Evolutionary conservation across 129 eudicot species (phyloP), one percentile per base, ranked within the genome.

Genomic region (Flaveria sonorensis): DNA sequence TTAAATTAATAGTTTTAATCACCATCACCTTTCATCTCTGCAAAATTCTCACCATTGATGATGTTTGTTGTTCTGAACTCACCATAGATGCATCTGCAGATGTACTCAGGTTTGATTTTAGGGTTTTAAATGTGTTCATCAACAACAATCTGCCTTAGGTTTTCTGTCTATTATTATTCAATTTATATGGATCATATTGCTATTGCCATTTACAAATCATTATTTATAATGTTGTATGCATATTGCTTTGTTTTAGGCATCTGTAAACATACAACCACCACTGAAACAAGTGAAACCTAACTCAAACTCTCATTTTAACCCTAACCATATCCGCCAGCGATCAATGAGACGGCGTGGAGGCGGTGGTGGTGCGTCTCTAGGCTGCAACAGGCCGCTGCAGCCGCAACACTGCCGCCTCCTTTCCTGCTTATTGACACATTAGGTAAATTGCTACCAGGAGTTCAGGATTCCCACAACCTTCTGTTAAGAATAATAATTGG

Each of bases 401-500:
- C 86, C 85, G 13, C 91, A 26, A 76, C 77, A 10, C 10, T 43
- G 12, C 89, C 89, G 8, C 91, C 91, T 0, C 87, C 83, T 0
- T 87, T 85, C 40, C 93, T 94, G 11, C 47, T 10, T 43, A 6
- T 13, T 26, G 90, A 86, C 64, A 40, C 75, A 70, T 86, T 48
- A 74, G 88, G 84, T 32, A 78, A 75, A 66, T 32, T 82, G 65
- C 67, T 84, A 48, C 88, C 96, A 3, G 66, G 81, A 16, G 79
- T 71, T 19, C 75, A 10, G 90, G 79, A 9, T 5, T 71, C 4
- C 14, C 78, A 71, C 90, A 82, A 7, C 75, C 86, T 21, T 12
- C 70, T n/a, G 77, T 67, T 47, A 83, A 81, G 66, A 79, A 70
- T 7, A 79, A 51, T 71, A 85, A 32, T 53, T 83, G 85, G 87